These are phyloP conservation scores for Umbelopsis sp. DNA, from an alignment of 192 early-diverging fungal species.

Conservation along the genomic window DNA sequence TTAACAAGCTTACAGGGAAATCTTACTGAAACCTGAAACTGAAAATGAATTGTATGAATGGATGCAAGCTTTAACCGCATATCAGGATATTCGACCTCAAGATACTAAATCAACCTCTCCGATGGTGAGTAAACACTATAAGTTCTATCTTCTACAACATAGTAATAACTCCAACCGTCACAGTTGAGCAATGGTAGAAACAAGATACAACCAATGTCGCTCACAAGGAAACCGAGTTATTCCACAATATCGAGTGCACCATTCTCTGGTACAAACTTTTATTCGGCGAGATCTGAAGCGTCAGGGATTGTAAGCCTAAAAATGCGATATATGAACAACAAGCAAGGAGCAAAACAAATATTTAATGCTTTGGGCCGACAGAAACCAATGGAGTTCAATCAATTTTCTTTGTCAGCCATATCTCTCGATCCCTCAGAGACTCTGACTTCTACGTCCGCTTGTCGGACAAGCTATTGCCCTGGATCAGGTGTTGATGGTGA, in stretches of 20 bases:
- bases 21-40: conserved; percentile 9
- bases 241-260: neutral
- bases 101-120: conserved; percentile 1
- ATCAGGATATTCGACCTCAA: conserved; percentile 13
- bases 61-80: conserved; percentile 4
- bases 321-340: conserved; percentile 5
- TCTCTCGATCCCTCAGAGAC: neutral
- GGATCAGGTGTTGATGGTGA: neutral
- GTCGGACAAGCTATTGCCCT: neutral
- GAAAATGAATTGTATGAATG: conserved; percentile 18
- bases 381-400: neutral
- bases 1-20: neutral
- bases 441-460: neutral
- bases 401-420: neutral
- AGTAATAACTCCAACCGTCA: neutral
- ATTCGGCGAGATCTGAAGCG: neutral
- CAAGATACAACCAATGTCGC: neutral
- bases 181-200: neutral
- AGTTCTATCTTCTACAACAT: neutral
- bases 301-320: conserved; percentile 9
- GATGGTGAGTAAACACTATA: neutral
- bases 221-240: neutral
- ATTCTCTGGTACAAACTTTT: neutral
- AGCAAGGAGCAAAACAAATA: conserved; percentile 15
- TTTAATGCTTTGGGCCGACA: conserved; percentile 10